Base-by-base conservation (phyloP, 2,329 filamentous ascomycete genomes). In the Cladobotryum protrusum region DNA sequence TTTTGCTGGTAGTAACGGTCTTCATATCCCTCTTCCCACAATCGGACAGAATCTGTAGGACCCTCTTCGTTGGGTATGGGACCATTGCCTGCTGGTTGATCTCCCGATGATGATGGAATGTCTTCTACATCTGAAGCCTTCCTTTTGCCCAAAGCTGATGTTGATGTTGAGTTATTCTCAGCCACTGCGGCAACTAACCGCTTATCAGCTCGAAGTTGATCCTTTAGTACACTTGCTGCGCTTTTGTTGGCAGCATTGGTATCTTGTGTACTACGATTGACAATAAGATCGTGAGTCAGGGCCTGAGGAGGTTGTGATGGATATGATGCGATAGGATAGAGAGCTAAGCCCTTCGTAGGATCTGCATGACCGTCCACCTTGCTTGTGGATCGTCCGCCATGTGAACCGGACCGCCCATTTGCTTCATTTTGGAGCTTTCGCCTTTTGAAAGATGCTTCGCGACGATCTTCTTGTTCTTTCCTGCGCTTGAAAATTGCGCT, bases 1-100 rank as follows among this genome's bases (percentile, higher is more conserved):
- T 99, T 99, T 66, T 96, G 89, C 65, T 96, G 86, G 64, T 99
- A 99, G 68, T 99, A 99, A 43, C 93, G 82, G 69, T 96, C 92
- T 45, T 86, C 85, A 65, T 99, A 99, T 7, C 93, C 93, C 47
- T 91, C 85, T 63, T 99, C 93, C 93, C 93, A 99, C 12, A 99
- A 75, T 52, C 86, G 82, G 47, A 99, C 87, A 15, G 85, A 89
- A 63, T 99, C 93, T 53, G 83, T 76, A 2, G 86, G 82, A 15
- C 79, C 78, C 37, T 87, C 84, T 4, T 86, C 83, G 2, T 64
- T 70, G 17, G 78, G 70, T 37, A 72, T 65, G 5, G 76, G 66
- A 29, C 68, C 65, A 6, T 67, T 59, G 3, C 66, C 66, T 17
- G 74, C 67, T 7, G 82, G 77, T 13, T 83, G 80, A 52, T 73